These are phyloP conservation scores for Aspergillus sparsus DNA, from an alignment of 495 filamentous ascomycete genomes.

Conservation along the genomic window DNA sequence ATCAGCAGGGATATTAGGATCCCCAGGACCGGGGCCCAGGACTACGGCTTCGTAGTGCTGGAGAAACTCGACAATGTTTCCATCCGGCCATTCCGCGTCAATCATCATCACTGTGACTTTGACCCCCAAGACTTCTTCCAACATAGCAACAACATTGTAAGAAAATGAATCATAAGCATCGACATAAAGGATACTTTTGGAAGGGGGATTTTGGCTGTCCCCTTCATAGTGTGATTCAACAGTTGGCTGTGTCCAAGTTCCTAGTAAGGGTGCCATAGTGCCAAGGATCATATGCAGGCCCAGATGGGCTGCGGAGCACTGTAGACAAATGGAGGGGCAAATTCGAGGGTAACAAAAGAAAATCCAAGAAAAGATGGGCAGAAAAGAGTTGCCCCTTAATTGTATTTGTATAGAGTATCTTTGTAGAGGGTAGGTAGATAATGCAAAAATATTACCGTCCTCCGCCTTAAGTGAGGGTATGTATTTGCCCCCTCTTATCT, in stretches of 20 bases:
- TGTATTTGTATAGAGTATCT: too few relatives aligned
- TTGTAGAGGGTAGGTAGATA: background rate
- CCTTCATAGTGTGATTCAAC: constrained; percentile 10
- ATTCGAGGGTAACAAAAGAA: background rate
- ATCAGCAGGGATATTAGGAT: constrained; percentile 59
- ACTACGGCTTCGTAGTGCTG: constrained; percentile 71
- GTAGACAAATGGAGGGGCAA: constrained; percentile 5
- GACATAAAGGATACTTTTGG: constrained; percentile 71
- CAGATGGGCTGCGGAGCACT: background rate
- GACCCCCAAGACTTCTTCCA: constrained; percentile 63
- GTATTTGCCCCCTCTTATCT: background rate
- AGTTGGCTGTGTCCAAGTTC: constrained; percentile 28
- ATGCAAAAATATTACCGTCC: background rate
- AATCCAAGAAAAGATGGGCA: background rate
- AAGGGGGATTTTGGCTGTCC: constrained; percentile 1
- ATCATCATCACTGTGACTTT: constrained; percentile 72
- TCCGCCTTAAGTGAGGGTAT: background rate
- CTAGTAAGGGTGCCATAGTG: constrained; percentile 42
- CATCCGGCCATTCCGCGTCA: constrained; percentile 54
- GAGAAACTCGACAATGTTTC: constrained; percentile 52
- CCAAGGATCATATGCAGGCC: background rate
- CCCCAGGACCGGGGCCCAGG: constrained; percentile 77
- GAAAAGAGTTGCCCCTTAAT: background rate
- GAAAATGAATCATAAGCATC: constrained; percentile 97
- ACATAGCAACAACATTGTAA: constrained; percentile 83